phyloP scores from a whole-genome alignment of 129 eudicot species.

The Lactuca saligna region DNA sequence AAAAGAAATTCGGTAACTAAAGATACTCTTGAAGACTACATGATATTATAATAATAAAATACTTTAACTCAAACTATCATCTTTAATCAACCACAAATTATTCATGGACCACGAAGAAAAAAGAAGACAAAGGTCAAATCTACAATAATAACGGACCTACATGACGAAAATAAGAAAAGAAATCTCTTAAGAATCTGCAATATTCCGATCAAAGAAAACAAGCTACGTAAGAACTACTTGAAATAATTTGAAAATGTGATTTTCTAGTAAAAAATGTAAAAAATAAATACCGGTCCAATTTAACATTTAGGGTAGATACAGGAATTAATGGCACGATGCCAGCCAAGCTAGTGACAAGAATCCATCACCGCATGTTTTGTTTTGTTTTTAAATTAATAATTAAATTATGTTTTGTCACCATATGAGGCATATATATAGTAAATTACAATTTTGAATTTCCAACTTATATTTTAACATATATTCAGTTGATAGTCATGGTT shows the following conservation, averaged over 20 bases:
- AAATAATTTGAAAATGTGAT: not conserved
- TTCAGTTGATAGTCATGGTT: too few relatives aligned
- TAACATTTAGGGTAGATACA: slow-evolving; percentile 15
- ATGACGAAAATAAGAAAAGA: not conserved
- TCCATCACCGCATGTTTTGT: slow-evolving; percentile 24
- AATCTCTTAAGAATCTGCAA: not conserved
- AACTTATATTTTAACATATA: too few relatives aligned
- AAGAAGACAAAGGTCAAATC: not conserved
- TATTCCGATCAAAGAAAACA: not conserved
- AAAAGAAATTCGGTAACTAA: too few relatives aligned
- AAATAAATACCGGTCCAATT: slow-evolving; percentile 10
- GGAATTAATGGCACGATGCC: slow-evolving; percentile 26
- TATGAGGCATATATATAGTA: too few relatives aligned
- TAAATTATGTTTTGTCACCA: slow-evolving; percentile 27
- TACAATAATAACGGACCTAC: not conserved
- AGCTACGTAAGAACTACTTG: not conserved
- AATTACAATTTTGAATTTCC: too few relatives aligned
- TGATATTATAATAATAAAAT: too few relatives aligned
- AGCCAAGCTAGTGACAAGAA: slow-evolving; percentile 24
- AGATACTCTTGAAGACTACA: not conserved
- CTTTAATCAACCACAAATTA: not conserved
- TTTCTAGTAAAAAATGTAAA: not conserved
- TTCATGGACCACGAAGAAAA: not conserved
- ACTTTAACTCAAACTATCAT: not conserved
- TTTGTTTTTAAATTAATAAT: slow-evolving; percentile 1